These are phyloP conservation scores for Capronia epimyces DNA, from an alignment of 2,329 filamentous ascomycete species.

Conservation along the genomic window DNA sequence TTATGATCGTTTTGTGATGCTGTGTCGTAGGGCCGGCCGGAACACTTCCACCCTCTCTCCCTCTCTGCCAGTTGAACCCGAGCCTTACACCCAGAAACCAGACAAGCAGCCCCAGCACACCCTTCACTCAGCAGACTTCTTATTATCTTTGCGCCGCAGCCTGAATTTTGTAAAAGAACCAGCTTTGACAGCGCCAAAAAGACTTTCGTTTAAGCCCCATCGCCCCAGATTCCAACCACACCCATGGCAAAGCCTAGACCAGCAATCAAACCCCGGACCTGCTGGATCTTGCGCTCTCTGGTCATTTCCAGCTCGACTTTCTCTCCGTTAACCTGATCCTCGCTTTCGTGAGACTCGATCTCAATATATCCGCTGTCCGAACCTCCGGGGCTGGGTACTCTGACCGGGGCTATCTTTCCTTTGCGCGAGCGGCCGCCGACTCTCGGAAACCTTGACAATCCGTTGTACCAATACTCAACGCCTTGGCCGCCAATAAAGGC, in stretches of 20 bases:
- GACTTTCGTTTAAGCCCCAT: constrained; percentile 32
- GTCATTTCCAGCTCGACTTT: constrained; percentile 42
- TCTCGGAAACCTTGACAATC: constrained; percentile 53
- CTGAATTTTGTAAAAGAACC: no score
- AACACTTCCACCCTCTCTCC: no score
- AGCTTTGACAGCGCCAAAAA: not conserved
- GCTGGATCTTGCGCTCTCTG: constrained; percentile 38
- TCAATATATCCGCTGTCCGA: constrained; percentile 27
- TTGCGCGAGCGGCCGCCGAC: constrained; percentile 23
- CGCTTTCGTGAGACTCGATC: constrained; percentile 25
- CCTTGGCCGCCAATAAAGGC: constrained; percentile 42
- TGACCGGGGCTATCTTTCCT: not conserved
- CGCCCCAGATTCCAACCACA: constrained; percentile 47
- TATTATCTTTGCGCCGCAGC: no score
- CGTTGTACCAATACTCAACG: constrained; percentile 69
- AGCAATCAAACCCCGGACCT: constrained; percentile 36
- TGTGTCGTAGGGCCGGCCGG: no score
- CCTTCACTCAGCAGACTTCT: no score
- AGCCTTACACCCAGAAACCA: no score
- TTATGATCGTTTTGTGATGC: no score
- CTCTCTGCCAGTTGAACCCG: no score
- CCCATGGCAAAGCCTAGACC: constrained; percentile 43
- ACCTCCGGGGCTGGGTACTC: constrained; percentile 15
- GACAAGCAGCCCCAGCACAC: no score
- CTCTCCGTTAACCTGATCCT: constrained; percentile 43